Conservation (phyloP, 2,329 filamentous ascomycete genomes). For the Phyllosticta citrichinensis region DNA sequence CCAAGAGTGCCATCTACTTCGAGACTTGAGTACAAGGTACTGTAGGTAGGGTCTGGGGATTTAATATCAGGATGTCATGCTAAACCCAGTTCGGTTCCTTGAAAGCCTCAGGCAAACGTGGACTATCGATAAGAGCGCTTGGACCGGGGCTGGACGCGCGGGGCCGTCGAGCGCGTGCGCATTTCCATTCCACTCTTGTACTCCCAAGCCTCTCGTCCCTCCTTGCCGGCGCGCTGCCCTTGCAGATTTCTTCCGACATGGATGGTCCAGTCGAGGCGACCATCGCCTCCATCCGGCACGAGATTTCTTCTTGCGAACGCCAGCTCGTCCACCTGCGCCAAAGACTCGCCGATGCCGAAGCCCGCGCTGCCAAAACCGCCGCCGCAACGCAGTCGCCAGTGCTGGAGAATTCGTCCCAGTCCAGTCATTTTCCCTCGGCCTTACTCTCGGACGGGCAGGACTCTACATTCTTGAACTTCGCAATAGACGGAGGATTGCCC, state of each 20-base stretch:
- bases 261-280: not conserved
- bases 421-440: slow-evolving; percentile 7
- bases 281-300: slow-evolving; percentile 30
- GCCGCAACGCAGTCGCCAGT: slow-evolving; percentile 15
- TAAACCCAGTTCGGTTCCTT: not conserved
- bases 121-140: not conserved
- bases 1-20: no score
- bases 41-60: not conserved
- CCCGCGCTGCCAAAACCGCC: slow-evolving; percentile 13
- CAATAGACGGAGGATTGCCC: slow-evolving; percentile 31
- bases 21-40: no score
- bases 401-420: slow-evolving; percentile 15
- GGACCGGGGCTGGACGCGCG: no score
- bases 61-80: not conserved
- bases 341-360: slow-evolving; percentile 34
- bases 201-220: not conserved
- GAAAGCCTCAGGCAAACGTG: no score
- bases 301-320: slow-evolving; percentile 33
- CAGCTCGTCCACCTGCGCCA: slow-evolving; percentile 30
- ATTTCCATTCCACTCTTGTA: not conserved
- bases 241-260: not conserved
- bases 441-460: slow-evolving; percentile 13
- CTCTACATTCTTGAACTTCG: slow-evolving; percentile 20
- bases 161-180: not conserved
- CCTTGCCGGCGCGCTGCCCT: not conserved